A percentile compares a stretch with the other conserved stretches of the same genome.
These are phyloP conservation scores for Cyclostephanos invisitatus DNA, from an alignment of 108 stramenopile species.

Conservation along the genomic window DNA sequence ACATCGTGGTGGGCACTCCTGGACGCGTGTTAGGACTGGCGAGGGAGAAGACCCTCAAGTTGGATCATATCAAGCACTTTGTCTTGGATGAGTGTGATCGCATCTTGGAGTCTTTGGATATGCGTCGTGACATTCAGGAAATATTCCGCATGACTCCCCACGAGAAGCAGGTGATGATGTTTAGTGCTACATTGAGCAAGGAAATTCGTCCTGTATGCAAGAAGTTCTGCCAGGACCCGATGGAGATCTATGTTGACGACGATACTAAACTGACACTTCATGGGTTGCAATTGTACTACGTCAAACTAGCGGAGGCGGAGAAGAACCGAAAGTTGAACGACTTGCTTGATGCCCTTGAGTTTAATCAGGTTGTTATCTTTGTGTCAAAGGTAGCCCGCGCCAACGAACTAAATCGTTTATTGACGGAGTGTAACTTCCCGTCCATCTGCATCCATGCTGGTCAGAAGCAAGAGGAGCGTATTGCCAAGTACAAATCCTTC, in stretches of 20 bases:
- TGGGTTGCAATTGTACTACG: slow-evolving; percentile 99
- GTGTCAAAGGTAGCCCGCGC: slow-evolving; percentile 95
- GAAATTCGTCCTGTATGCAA: slow-evolving; percentile 98
- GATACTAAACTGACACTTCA: slow-evolving; percentile 99
- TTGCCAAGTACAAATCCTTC: slow-evolving; percentile 95
- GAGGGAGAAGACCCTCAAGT: slow-evolving; percentile 89
- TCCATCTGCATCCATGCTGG: slow-evolving; percentile 97
- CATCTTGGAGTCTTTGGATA: slow-evolving; percentile 95
- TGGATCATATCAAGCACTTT: slow-evolving; percentile 97
- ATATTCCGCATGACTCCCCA: slow-evolving; percentile 99
- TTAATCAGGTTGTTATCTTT: slow-evolving; percentile 99
- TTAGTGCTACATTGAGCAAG: slow-evolving; percentile 96
- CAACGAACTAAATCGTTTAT: slow-evolving; percentile 92
- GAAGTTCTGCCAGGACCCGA: slow-evolving; percentile 99
- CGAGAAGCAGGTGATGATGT: slow-evolving; percentile 99
- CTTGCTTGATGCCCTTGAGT: slow-evolving; percentile 97
- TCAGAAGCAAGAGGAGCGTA: slow-evolving; percentile 97
- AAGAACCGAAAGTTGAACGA: slow-evolving; percentile 99
- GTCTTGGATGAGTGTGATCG: slow-evolving; percentile 99
- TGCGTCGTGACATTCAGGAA: slow-evolving; percentile 98
- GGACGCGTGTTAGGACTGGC: slow-evolving; percentile 93
- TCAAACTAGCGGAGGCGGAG: slow-evolving; percentile 94
- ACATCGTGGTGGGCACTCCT: slow-evolving; percentile 99
- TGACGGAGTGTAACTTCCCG: slow-evolving; percentile 99
- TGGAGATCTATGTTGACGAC: slow-evolving; percentile 99